Base-by-base conservation (phyloP, 805 yeast genomes). In the Metschnikowia orientalis region DNA sequence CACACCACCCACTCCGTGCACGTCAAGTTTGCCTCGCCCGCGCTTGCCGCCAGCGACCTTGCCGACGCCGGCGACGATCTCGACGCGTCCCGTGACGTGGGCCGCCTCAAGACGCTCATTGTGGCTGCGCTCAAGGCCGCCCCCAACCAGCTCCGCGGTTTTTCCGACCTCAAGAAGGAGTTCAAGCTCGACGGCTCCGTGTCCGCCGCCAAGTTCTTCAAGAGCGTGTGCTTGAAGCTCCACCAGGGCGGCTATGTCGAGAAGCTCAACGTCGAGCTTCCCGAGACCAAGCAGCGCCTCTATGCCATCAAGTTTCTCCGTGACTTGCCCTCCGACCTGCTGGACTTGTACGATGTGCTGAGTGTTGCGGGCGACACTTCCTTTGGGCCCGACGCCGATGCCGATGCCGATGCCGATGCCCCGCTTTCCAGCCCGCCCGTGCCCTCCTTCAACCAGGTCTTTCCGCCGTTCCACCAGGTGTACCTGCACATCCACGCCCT, bases 381-480 rank as follows among this genome's bases (percentile, higher is more conserved):
- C n/a, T n/a, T n/a, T n/a, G n/a, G n/a, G n/a, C n/a, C 55, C 21
- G 62, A 55, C 6, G 45, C 28, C 6, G 43, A 44, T 14, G 48
- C 38, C 7, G 42, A 41, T 51, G 61, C 28, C 17, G 43, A 34
- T 5, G 22, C 30, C 5, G 47, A 30, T 6, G 28, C 23, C 18
- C 36, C 36, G 5, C 24, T 27, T 3, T n/a, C 15, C 4, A 13
- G 14, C 2, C 22, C 24, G 17, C 29, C n/a, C 9, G n/a, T 43
- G 5, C 71, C 74, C 0, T 24, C 52, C 1, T 48, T 71, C 32
- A 83, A 81, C 50, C 53, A 66, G 8, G 65, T 77, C 34, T 80
- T 70, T 43, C 89, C 95, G 0, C 41, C 79, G 0, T 79, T 76
- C 23, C 73, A 68, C 40, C 95, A 86, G 52, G 55, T 84, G 0